Evolutionary conservation across 371 early-diverging fungal genomes (phyloP).

Genomic region (Haplosporangium sp.): DNA sequence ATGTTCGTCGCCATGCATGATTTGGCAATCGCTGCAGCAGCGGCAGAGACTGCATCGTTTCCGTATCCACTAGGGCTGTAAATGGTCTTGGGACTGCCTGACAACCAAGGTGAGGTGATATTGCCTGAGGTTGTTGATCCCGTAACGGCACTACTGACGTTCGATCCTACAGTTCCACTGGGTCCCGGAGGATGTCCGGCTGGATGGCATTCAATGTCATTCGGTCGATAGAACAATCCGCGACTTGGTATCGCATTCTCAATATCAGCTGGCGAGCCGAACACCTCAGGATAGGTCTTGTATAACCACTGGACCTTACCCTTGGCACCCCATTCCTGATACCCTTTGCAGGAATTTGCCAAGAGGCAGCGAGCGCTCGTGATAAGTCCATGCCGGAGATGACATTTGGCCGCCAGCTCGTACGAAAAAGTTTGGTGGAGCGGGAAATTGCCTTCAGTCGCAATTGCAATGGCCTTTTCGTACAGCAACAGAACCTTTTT

Average conservation of each 20-base stretch:
- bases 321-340: conserved; percentile 38
- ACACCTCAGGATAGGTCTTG: conserved; percentile 30
- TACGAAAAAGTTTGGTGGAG: conserved; percentile 35
- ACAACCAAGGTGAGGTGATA: conserved; percentile 34
- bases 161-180: too few species aligned
- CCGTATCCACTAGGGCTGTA: conserved; percentile 35
- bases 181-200: not conserved
- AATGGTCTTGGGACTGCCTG: conserved; percentile 32
- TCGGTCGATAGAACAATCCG: conserved; percentile 33
- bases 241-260: conserved; percentile 10
- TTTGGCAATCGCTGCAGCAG: conserved; percentile 39
- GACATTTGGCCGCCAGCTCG: conserved; percentile 38
- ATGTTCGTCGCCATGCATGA: conserved; percentile 15
- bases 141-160: not conserved
- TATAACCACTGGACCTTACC: conserved; percentile 40
- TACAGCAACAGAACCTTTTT: conserved; percentile 25
- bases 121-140: conserved; percentile 4
- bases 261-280: conserved; percentile 20
- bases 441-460: conserved; percentile 35
- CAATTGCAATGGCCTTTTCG: conserved; percentile 42
- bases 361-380: conserved; percentile 34
- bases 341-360: conserved; percentile 32
- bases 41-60: conserved; percentile 29
- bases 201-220: not conserved
- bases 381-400: conserved; percentile 35